These are phyloP conservation scores for Boletus sp. DNA, from an alignment of 1,284 basidiomycete species.

Conservation along the genomic window DNA sequence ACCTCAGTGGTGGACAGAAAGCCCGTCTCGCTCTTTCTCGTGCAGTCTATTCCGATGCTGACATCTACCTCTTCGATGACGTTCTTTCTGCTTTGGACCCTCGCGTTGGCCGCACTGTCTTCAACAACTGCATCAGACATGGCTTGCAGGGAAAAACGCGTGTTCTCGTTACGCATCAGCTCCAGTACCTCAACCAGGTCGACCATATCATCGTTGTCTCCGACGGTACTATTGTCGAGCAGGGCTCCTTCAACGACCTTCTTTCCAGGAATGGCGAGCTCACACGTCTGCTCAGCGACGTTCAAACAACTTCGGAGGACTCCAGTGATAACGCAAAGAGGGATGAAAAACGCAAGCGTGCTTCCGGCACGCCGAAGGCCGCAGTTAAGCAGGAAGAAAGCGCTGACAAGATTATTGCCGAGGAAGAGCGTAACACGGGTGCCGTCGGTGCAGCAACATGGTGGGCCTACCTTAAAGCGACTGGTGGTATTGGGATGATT, in stretches of 20 bases:
- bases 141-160: constrained; percentile 47
- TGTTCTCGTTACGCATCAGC: constrained; percentile 60
- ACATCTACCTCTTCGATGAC: constrained; percentile 52
- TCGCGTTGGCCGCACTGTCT: constrained; percentile 58
- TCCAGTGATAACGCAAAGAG: constrained; percentile 30
- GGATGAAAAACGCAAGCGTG: constrained; percentile 25
- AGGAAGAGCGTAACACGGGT: constrained; percentile 55
- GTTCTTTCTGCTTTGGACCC: constrained; percentile 48
- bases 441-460: constrained; percentile 45
- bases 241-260: constrained; percentile 40
- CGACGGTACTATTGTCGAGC: constrained; percentile 38
- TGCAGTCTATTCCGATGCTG: constrained; percentile 52
- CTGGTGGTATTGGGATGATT: constrained; percentile 23
- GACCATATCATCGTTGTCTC: constrained; percentile 55
- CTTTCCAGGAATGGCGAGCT: constrained; percentile 37
- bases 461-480: constrained; percentile 23
- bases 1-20: constrained; percentile 46
- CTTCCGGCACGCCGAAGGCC: constrained; percentile 7
- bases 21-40: constrained; percentile 58
- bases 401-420: constrained; percentile 48
- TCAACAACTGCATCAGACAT: constrained; percentile 56
- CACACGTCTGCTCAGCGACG: constrained; percentile 34
- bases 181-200: constrained; percentile 50
- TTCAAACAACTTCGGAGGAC: constrained; percentile 33
- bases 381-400: constrained; percentile 11